Percentiles rank a stretch among this genome's conserved stretches.
Evolutionary conservation across 2,329 filamentous ascomycete species (phyloP).

Genomic region (Paecilomyces dactylethromorphus): DNA sequence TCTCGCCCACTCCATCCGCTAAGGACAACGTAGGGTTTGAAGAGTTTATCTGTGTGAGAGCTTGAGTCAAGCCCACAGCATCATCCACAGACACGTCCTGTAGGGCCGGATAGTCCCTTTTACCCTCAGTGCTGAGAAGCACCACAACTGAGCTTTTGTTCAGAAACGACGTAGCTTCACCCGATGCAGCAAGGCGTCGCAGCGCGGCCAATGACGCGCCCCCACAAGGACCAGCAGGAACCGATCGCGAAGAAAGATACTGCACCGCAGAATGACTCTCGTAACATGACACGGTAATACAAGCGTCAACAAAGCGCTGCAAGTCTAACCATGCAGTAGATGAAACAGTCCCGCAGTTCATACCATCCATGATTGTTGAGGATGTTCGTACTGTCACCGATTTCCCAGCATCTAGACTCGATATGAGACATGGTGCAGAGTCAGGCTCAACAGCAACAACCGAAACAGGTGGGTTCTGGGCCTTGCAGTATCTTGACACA

Average conservation of each 20-base stretch:
- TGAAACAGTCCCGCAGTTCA: conserved; percentile 67
- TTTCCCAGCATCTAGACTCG: conserved; percentile 43
- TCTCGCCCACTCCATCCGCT: conserved; percentile 41
- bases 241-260: conserved; percentile 42
- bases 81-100: conserved; percentile 37
- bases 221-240: conserved; percentile 58
- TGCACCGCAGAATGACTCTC: conserved; percentile 56
- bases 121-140: conserved; percentile 61
- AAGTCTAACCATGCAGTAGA: conserved; percentile 59
- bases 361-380: conserved; percentile 65
- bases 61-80: conserved; percentile 37
- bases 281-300: conserved; percentile 52
- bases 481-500: conserved; percentile 60
- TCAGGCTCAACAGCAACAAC: conserved; percentile 67
- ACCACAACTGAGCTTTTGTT: conserved; percentile 52
- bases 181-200: conserved; percentile 34
- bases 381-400: conserved; percentile 48
- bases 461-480: conserved; percentile 19
- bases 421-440: conserved; percentile 49
- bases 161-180: conserved; percentile 27
- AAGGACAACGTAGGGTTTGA: conserved; percentile 41
- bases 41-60: conserved; percentile 45
- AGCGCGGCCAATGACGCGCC: conserved; percentile 52
- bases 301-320: conserved; percentile 50
- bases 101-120: conserved; percentile 47